Evolutionary conservation across 1,284 basidiomycete genomes (phyloP).

Genomic region (Neonothopanus nambi): DNA sequence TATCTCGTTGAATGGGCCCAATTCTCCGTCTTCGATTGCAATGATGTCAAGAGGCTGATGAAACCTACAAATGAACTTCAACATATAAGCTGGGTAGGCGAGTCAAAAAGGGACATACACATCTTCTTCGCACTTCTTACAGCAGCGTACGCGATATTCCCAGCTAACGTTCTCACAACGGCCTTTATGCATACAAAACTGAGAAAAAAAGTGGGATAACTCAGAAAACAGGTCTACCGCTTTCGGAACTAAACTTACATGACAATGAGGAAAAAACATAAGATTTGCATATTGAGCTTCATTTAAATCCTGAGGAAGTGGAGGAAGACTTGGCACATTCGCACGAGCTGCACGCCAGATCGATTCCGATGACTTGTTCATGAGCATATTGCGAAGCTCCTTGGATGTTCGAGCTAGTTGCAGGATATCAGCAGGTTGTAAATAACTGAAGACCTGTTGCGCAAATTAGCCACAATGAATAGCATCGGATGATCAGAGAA

Average conservation of each 20-base stretch:
- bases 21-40: too few relatives aligned
- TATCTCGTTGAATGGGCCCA: neutral
- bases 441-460: slow-evolving; percentile 25
- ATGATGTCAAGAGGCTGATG: too few relatives aligned
- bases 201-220: neutral
- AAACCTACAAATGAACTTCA: neutral
- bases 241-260: slow-evolving; percentile 21
- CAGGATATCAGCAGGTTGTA: slow-evolving; percentile 28
- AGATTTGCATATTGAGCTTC: slow-evolving; percentile 33
- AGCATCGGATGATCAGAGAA: neutral
- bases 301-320: slow-evolving; percentile 29
- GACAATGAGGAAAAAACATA: slow-evolving; percentile 28
- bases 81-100: neutral
- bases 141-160: slow-evolving; percentile 5
- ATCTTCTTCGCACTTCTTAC: neutral
- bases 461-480: neutral
- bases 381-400: slow-evolving; percentile 24
- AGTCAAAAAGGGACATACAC: neutral
- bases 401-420: slow-evolving; percentile 27
- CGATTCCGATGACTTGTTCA: slow-evolving; percentile 23
- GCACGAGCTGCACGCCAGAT: slow-evolving; percentile 27
- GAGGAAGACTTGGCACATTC: slow-evolving; percentile 26
- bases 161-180: slow-evolving; percentile 6
- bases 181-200: slow-evolving; percentile 9
- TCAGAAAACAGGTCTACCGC: neutral